Percentiles rank a stretch among this genome's conserved stretches.
These are phyloP conservation scores for Saturnispora mendoncae DNA, from an alignment of 805 yeast species.

Conservation along the genomic window DNA sequence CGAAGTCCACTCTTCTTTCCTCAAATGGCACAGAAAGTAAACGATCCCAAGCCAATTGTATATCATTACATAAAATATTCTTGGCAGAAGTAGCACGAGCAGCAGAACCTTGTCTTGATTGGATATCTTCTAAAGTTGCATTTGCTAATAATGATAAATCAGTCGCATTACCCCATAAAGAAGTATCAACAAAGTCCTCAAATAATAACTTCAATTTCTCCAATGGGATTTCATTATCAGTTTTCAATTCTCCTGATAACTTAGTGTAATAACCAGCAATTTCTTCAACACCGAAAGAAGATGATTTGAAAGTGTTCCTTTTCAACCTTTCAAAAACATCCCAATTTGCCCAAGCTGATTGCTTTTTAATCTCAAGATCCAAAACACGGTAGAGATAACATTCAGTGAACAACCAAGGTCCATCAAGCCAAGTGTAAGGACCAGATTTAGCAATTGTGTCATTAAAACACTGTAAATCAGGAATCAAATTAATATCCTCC, in stretches of 20 bases:
- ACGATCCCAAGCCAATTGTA: constrained; percentile 55
- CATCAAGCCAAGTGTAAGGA: constrained; percentile 62
- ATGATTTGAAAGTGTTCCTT: constrained; percentile 62
- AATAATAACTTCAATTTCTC: constrained; percentile 51
- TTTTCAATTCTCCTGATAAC: constrained; percentile 21
- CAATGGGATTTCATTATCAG: constrained; percentile 20
- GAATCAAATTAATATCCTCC: constrained; percentile 19
- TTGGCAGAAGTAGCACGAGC: constrained; percentile 75
- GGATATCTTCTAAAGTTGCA: constrained; percentile 82
- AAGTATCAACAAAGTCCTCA: constrained; percentile 76
- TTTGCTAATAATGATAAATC: constrained; percentile 85
- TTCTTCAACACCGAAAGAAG: constrained; percentile 71
- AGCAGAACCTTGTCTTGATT: constrained; percentile 83
- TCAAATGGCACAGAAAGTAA: constrained; percentile 25
- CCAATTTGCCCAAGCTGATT: constrained; percentile 41
- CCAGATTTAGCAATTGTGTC: constrained; percentile 34
- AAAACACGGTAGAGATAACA: constrained; percentile 71
- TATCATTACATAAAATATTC: constrained; percentile 69
- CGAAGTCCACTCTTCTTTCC: constrained; percentile 60
- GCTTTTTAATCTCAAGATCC: constrained; percentile 35
- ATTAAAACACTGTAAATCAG: constrained; percentile 52
- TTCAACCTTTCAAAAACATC: constrained; percentile 72
- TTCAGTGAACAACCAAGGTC: constrained; percentile 88
- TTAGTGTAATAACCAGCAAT: constrained; percentile 57
- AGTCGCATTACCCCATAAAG: constrained; percentile 97